These are phyloP conservation scores for Marasmius tenuissimus DNA, from an alignment of 1,284 basidiomycete genomes.

Conservation along the genomic window DNA sequence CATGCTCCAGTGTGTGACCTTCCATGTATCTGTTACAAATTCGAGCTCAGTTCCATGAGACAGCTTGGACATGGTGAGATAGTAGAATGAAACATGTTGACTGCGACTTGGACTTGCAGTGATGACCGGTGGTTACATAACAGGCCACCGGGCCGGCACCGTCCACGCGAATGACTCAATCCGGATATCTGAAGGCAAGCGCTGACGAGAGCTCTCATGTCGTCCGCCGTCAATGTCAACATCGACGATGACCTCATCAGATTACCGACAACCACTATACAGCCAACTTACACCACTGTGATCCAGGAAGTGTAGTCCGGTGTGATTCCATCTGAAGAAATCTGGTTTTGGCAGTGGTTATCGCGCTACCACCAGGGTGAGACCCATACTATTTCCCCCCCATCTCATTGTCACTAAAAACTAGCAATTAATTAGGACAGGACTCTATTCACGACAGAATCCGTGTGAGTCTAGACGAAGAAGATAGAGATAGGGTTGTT, in stretches of 20 bases:
- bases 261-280: slow-evolving; percentile 60
- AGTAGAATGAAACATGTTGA: too few relatives aligned
- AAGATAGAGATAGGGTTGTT: slow-evolving; percentile 46
- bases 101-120: too few relatives aligned
- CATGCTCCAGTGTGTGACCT: too few relatives aligned
- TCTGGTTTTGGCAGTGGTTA: too few relatives aligned
- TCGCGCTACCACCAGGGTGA: slow-evolving; percentile 52
- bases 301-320: slow-evolving; percentile 61
- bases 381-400: not conserved
- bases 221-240: not conserved
- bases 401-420: not conserved
- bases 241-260: slow-evolving; percentile 7
- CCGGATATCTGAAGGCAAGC: too few relatives aligned
- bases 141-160: too few relatives aligned
- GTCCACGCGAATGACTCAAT: too few relatives aligned
- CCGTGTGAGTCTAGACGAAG: slow-evolving; percentile 48
- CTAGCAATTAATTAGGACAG: slow-evolving; percentile 2
- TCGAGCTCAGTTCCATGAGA: too few relatives aligned
- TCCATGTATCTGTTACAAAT: too few relatives aligned
- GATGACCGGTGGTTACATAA: too few relatives aligned
- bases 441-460: slow-evolving; percentile 64
- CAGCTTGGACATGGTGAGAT: too few relatives aligned
- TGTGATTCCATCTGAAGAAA: slow-evolving; percentile 53
- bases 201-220: not conserved
- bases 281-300: slow-evolving; percentile 59